Evolutionary conservation across 108 stramenopile genomes (phyloP).

Genomic region (Nannochloropsis salina): DNA sequence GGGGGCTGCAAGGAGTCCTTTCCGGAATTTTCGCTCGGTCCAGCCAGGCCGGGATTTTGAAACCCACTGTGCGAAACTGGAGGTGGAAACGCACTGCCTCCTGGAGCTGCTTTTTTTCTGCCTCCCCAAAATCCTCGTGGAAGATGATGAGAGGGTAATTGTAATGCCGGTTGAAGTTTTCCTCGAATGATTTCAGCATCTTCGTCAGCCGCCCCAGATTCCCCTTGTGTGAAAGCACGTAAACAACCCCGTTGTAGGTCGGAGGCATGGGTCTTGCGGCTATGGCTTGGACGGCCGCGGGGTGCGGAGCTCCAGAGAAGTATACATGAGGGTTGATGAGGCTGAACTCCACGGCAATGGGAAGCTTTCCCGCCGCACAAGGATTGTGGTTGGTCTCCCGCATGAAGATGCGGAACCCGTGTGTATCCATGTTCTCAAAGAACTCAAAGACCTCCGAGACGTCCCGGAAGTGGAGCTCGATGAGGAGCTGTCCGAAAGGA

Average conservation of each 20-base stretch:
- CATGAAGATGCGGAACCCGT: slow-evolving; percentile 20
- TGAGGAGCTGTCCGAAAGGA: slow-evolving; percentile 20
- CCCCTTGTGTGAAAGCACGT: slow-evolving; percentile 5
- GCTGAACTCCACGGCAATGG: slow-evolving; percentile 10
- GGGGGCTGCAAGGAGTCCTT: background rate
- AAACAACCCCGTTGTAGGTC: background rate
- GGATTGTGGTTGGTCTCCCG: slow-evolving; percentile 21
- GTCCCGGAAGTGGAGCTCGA: slow-evolving; percentile 18
- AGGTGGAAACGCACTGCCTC: background rate
- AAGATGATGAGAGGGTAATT: slow-evolving; percentile 5
- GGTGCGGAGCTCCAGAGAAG: background rate
- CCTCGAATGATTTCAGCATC: slow-evolving; percentile 11
- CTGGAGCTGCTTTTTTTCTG: slow-evolving; percentile 9
- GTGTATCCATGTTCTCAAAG: background rate
- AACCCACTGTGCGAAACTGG: background rate
- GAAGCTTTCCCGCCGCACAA: slow-evolving; percentile 21
- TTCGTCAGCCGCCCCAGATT: background rate
- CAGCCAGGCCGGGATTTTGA: background rate
- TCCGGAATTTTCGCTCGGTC: slow-evolving; percentile 14
- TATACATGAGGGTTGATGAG: slow-evolving; percentile 14
- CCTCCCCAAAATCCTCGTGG: slow-evolving; percentile 9
- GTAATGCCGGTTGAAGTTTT: slow-evolving; percentile 8
- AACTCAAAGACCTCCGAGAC: background rate
- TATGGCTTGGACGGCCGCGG: background rate
- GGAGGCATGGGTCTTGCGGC: background rate